phyloP scores from a whole-genome alignment of 2,329 filamentous ascomycete species.

The Aureobasidium vineae region DNA sequence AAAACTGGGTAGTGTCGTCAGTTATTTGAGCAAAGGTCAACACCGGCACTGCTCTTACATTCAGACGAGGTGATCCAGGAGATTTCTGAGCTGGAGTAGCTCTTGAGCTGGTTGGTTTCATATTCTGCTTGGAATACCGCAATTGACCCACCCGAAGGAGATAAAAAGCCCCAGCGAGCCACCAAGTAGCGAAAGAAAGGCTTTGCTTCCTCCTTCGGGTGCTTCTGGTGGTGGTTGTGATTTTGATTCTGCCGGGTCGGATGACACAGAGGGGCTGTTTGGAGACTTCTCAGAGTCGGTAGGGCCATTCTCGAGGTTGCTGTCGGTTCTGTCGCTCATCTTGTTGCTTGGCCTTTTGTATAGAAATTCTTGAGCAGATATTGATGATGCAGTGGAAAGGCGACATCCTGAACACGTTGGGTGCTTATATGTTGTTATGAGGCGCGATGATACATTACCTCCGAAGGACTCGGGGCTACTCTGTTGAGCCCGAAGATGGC shows the following conservation, averaged over 20 bases:
- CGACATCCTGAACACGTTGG: no score
- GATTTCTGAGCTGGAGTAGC: neutral
- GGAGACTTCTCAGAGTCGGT: neutral
- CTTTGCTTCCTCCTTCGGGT: neutral
- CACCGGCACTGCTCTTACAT: neutral
- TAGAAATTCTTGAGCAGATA: no score
- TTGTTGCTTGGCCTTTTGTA: no score
- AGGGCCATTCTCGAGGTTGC: no score
- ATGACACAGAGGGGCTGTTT: neutral
- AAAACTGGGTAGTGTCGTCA: no score
- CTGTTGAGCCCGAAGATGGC: no score
- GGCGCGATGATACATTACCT: no score
- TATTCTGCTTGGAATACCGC: neutral
- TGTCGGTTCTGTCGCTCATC: no score
- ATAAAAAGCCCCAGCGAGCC: neutral
- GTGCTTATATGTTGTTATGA: no score
- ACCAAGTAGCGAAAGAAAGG: neutral
- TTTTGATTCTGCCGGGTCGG: neutral
- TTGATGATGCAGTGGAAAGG: no score
- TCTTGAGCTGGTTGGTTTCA: neutral
- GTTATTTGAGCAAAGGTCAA: no score
- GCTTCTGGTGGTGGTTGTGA: neutral
- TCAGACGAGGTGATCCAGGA: neutral
- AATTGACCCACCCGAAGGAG: neutral
- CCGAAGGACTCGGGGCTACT: no score